Percentiles rank a stretch among this genome's conserved stretches.
phyloP scores from a whole-genome alignment of 192 early-diverging fungal species.

The Podila verticillata region DNA sequence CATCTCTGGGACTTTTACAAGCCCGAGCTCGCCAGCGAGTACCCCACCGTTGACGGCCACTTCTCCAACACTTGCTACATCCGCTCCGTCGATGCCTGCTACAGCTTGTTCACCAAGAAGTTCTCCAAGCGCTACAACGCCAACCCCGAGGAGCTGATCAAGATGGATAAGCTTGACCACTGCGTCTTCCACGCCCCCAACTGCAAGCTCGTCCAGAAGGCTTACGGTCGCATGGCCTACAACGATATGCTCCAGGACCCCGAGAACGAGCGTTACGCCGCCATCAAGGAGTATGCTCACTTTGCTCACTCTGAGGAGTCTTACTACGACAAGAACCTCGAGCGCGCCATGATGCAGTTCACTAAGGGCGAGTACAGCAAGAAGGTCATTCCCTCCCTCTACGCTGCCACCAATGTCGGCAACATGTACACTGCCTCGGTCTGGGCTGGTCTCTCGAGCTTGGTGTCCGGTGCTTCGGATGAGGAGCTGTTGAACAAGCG shows the following conservation, averaged over 20 bases:
- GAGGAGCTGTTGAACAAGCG: conserved; percentile 85
- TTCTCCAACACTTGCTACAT: conserved; percentile 94
- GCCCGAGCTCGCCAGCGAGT: conserved; percentile 97
- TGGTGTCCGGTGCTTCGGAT: conserved; percentile 78
- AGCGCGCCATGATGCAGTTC: conserved; percentile 88
- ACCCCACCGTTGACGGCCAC: conserved; percentile 96
- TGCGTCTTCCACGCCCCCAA: conserved; percentile 96
- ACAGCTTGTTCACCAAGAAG: conserved; percentile 83
- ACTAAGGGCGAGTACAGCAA: conserved; percentile 78
- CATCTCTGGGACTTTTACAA: conserved; percentile 99
- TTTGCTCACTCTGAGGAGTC: conserved; percentile 73
- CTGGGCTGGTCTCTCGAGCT: conserved; percentile 76
- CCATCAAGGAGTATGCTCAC: conserved; percentile 30
- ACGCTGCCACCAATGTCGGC: conserved; percentile 89
- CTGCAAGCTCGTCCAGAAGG: conserved; percentile 97
- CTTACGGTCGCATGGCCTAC: conserved; percentile 88
- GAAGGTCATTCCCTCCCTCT: conserved; percentile 82
- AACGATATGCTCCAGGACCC: conserved; percentile 92
- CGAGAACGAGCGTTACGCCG: conserved; percentile 61
- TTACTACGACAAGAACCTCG: conserved; percentile 87
- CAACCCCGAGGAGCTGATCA: conserved; percentile 54
- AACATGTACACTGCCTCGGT: conserved; percentile 87
- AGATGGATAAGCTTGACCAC: conserved; percentile 74
- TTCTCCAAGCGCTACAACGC: conserved; percentile 42
- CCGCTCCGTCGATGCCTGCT: conserved; percentile 89